Conservation (phyloP, 345 rosid genomes). For the Cardiospermum halicacabum region DNA sequence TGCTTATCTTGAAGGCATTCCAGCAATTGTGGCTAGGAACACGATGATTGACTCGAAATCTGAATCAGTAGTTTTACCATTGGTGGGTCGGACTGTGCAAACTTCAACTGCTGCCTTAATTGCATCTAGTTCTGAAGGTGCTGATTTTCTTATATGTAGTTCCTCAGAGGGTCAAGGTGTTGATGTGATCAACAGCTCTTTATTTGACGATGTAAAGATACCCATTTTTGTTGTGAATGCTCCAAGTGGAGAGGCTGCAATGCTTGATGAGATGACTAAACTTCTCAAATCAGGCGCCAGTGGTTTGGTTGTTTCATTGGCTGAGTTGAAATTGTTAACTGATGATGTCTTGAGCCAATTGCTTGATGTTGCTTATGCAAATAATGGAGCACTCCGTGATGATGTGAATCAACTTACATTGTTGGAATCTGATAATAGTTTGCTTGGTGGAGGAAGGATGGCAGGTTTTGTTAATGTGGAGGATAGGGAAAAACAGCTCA, state of each 20-base stretch:
- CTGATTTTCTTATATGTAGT: constrained; percentile 74
- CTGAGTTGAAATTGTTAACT: constrained; percentile 52
- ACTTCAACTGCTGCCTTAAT: constrained; percentile 49
- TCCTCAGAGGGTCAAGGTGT: constrained; percentile 29
- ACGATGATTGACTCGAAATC: constrained; percentile 67
- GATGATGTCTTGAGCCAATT: constrained; percentile 43
- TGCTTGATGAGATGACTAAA: constrained; percentile 30
- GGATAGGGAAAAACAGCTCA: constrained; percentile 60
- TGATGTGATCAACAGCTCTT: constrained; percentile 32
- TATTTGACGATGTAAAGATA: constrained; percentile 54
- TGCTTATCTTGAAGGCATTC: constrained; percentile 54
- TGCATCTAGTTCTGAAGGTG: constrained; percentile 90
- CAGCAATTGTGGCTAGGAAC: constrained; percentile 85
- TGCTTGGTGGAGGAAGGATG: constrained; percentile 21
- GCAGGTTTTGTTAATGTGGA: constrained; percentile 65
- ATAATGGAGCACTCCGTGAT: constrained; percentile 23
- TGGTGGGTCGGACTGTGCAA: constrained; percentile 77
- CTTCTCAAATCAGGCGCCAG: constrained; percentile 52
- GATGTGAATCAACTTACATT: constrained; percentile 17
- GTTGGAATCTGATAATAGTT: constrained; percentile 23
- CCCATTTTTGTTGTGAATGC: constrained; percentile 44
- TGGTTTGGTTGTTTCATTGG: constrained; percentile 74
- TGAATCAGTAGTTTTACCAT: constrained; percentile 71
- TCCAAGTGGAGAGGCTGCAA: constrained; percentile 23
- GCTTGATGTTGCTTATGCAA: constrained; percentile 28